These are phyloP conservation scores for Nigrograna mackinnonii DNA, from an alignment of 2,329 filamentous ascomycete genomes.

Conservation along the genomic window DNA sequence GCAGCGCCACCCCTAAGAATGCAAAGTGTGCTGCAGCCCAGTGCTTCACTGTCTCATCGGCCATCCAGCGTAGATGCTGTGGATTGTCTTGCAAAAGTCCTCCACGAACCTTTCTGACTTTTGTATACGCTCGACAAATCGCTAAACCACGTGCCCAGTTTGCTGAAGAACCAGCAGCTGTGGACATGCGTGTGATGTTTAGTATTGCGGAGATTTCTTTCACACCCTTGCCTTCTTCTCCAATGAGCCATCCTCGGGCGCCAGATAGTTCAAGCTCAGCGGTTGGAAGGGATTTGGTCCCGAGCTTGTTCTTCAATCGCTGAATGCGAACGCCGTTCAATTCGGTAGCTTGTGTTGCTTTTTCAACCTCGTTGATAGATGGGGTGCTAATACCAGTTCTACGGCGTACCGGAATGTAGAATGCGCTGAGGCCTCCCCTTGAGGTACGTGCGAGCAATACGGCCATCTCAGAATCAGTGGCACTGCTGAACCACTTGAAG, in stretches of 20 bases:
- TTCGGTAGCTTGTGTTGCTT: constrained; percentile 37
- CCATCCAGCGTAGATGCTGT: constrained; percentile 62
- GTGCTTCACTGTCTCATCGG: constrained; percentile 60
- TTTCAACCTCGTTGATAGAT: constrained; percentile 10
- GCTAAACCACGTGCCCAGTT: constrained; percentile 60
- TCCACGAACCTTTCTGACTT: constrained; percentile 57
- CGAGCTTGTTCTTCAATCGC: constrained; percentile 73
- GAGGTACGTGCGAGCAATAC: constrained; percentile 66
- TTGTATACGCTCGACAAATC: constrained; percentile 61
- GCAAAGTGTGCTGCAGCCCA: constrained; percentile 60
- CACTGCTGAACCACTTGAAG: constrained; percentile 74
- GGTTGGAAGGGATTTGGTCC: constrained; percentile 70
- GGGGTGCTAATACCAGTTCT: constrained; percentile 12
- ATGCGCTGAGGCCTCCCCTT: constrained; percentile 59
- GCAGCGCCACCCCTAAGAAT: constrained; percentile 57
- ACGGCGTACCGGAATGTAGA: constrained; percentile 66
- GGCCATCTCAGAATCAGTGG: constrained; percentile 67
- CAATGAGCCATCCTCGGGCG: constrained; percentile 59
- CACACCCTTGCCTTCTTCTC: constrained; percentile 67
- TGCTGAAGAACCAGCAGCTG: constrained; percentile 56
- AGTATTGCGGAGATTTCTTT: constrained; percentile 70
- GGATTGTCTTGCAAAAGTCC: constrained; percentile 55
- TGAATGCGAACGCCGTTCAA: constrained; percentile 72
- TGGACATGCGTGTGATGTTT: constrained; percentile 67
- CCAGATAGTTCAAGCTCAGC: constrained; percentile 66